Conservation (phyloP, 306 rosid species). For the Cicer judaicum region DNA sequence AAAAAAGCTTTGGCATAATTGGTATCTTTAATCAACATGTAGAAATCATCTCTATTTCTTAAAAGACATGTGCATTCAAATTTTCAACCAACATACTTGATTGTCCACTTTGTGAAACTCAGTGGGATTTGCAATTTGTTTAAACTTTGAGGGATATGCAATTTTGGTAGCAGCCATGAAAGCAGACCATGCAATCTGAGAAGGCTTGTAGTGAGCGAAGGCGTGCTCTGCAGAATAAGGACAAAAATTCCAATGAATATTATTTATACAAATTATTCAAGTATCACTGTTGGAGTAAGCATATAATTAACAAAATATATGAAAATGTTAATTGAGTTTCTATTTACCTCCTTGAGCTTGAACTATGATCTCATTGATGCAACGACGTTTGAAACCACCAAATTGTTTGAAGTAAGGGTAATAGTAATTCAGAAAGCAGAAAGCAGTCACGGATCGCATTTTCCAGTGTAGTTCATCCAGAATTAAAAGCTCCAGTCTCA, state of each 20-base stretch:
- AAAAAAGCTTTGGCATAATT: background rate
- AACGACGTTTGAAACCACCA: conserved; percentile 41
- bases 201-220: conserved; percentile 1
- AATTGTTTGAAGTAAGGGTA: background rate
- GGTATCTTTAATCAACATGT: background rate
- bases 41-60: background rate
- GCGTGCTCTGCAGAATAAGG: background rate
- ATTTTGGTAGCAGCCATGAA: conserved; percentile 29
- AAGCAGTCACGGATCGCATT: conserved; percentile 35
- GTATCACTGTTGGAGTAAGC: background rate
- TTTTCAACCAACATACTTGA: conserved; percentile 5
- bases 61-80: background rate
- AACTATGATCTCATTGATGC: conserved; percentile 40
- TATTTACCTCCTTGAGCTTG: conserved; percentile 44
- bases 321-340: background rate
- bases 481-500: conserved; percentile 15
- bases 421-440: conserved; percentile 35
- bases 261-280: background rate
- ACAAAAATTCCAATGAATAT: background rate
- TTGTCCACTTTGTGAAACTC: background rate
- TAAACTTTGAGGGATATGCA: background rate
- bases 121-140: background rate
- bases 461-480: conserved; percentile 19
- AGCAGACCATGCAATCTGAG: conserved; percentile 32
- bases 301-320: background rate